A percentile compares a stretch with the other conserved stretches of the same genome.
These are phyloP conservation scores for Xerophyta viscosa DNA, from an alignment of 106 monocot genomes.

Conservation along the genomic window DNA sequence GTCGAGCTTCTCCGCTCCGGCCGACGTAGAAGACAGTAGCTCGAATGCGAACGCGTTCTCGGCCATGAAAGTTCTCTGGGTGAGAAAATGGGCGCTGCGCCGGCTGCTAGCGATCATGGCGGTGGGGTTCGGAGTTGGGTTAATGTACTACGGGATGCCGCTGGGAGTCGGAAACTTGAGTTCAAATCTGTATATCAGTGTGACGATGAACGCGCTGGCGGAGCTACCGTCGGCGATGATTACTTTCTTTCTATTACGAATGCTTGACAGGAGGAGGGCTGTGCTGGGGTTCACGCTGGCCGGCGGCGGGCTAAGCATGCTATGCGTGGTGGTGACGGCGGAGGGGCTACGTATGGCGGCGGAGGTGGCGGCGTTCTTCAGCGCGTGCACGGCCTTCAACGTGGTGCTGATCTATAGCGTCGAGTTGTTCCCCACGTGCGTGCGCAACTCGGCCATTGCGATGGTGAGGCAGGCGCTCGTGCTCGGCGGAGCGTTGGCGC, in stretches of 20 bases:
- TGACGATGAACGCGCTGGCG: constrained; percentile 55
- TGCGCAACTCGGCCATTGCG: constrained; percentile 48
- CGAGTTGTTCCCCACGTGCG: constrained; percentile 56
- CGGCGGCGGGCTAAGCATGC: constrained; percentile 29
- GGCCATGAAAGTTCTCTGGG: constrained; percentile 33
- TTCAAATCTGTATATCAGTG: constrained; percentile 51
- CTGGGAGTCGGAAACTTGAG: constrained; percentile 46
- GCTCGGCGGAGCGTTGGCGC: constrained; percentile 44
- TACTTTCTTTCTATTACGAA: constrained; percentile 28
- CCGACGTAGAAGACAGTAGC: constrained; percentile 9
- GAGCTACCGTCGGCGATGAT: constrained; percentile 59
- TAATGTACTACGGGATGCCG: constrained; percentile 81
- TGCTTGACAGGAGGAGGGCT: constrained; percentile 34
- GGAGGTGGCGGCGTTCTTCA: constrained; percentile 60
- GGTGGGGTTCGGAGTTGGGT: constrained; percentile 43
- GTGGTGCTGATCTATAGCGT: constrained; percentile 30
- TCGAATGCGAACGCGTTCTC: constrained; percentile 17
- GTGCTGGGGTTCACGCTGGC: constrained; percentile 19
- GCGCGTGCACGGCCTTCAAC: constrained; percentile 46
- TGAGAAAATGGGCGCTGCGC: constrained; percentile 41
- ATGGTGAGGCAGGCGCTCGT: constrained; percentile 38
- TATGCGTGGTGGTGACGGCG: constrained; percentile 21
- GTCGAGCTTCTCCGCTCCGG: too few species aligned
- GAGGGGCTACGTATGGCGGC: constrained; percentile 22
- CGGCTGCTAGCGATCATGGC: constrained; percentile 47